Evolutionary conservation across 805 yeast genomes (phyloP).

Genomic region (Schizosaccharomyces cryophilus): DNA sequence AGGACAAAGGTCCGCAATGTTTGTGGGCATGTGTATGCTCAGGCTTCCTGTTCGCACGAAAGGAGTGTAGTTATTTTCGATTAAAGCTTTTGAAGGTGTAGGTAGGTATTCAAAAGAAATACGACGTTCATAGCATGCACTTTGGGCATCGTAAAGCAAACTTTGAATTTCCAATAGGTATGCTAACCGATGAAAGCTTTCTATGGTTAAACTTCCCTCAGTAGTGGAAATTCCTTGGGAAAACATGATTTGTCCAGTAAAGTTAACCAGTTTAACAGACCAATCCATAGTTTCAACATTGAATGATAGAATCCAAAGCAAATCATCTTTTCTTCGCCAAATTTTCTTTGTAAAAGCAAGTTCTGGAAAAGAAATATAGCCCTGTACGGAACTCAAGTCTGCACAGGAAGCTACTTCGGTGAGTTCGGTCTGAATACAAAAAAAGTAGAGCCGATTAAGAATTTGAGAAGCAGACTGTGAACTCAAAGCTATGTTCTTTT

Average conservation of each 20-base stretch:
- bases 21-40: not conserved
- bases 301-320: not conserved
- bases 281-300: not conserved
- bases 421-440: not conserved
- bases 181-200: not conserved
- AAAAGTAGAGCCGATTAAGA: not conserved
- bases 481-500: not conserved
- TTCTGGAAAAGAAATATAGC: not conserved
- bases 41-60: not conserved
- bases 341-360: not conserved
- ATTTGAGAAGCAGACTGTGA: not conserved
- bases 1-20: not conserved
- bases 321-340: not conserved
- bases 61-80: not conserved
- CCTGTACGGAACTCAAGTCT: not conserved
- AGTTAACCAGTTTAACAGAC: not conserved
- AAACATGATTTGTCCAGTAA: not conserved
- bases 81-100: not conserved
- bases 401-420: not conserved
- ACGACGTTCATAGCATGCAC: not conserved
- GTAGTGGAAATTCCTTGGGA: not conserved
- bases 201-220: not conserved
- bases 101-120: not conserved
- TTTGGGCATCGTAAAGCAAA: not conserved
- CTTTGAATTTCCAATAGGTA: not conserved